phyloP scores from a whole-genome alignment of 805 yeast genomes.

The Ogataea degrootiae region DNA sequence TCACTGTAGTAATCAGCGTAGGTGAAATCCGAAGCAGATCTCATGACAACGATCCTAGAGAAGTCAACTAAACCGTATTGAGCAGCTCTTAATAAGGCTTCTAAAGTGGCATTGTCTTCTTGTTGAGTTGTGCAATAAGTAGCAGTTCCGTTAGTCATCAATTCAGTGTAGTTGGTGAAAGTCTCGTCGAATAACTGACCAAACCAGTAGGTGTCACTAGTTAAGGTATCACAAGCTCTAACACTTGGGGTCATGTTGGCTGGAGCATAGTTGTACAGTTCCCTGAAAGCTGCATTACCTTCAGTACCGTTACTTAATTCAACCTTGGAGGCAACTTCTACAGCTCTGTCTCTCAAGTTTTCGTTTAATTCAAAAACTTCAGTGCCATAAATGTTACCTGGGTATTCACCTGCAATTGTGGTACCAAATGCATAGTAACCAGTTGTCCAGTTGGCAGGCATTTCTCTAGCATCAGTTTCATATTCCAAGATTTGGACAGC shows the following conservation, averaged over 20 bases:
- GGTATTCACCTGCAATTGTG: conserved; percentile 43
- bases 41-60: conserved; percentile 52
- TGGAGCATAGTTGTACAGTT: conserved; percentile 43
- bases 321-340: conserved; percentile 44
- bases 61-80: conserved; percentile 52
- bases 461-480: conserved; percentile 49
- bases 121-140: conserved; percentile 59
- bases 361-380: conserved; percentile 62
- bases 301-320: conserved; percentile 41
- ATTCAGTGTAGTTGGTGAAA: conserved; percentile 40
- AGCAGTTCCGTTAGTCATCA: conserved; percentile 57
- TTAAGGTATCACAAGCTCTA: conserved; percentile 53
- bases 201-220: conserved; percentile 57
- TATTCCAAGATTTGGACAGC: conserved; percentile 61
- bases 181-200: conserved; percentile 49
- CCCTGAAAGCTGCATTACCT: conserved; percentile 41
- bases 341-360: conserved; percentile 53
- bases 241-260: conserved; percentile 45
- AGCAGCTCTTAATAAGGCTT: conserved; percentile 51
- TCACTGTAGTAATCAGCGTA: conserved; percentile 23
- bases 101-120: conserved; percentile 64
- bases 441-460: conserved; percentile 50
- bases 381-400: conserved; percentile 54
- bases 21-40: conserved; percentile 63
- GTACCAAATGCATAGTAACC: conserved; percentile 59